Evolutionary conservation across 441 rosid genomes (phyloP).

Genomic region (Metrosideros polymorpha): DNA sequence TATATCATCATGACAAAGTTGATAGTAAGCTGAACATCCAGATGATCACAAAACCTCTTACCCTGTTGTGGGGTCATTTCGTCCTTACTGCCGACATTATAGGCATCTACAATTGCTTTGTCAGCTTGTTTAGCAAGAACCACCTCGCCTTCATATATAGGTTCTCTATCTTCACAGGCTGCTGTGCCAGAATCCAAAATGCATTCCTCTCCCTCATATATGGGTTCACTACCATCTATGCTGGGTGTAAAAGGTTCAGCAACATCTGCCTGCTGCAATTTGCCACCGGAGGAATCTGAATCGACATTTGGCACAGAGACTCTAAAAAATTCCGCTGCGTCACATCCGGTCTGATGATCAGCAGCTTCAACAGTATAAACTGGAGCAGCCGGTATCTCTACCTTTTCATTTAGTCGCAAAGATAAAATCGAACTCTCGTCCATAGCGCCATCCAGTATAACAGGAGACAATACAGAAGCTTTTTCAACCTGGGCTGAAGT

Average conservation of each 20-base stretch:
- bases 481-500: constrained; percentile 16
- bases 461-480: constrained; percentile 17
- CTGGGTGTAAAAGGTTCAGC: constrained; percentile 42
- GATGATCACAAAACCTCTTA: constrained; percentile 11
- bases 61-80: constrained; percentile 74
- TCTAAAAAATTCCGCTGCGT: constrained; percentile 7
- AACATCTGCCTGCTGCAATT: constrained; percentile 34
- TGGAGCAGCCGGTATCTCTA: constrained; percentile 14
- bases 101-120: constrained; percentile 25
- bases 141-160: constrained; percentile 50
- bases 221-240: constrained; percentile 75
- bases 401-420: constrained; percentile 12
- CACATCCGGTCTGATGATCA: constrained; percentile 22
- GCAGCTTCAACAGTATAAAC: constrained; percentile 20
- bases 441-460: constrained; percentile 12
- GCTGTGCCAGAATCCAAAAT: constrained; percentile 53
- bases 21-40: not conserved
- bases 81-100: constrained; percentile 28
- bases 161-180: constrained; percentile 45
- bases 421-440: constrained; percentile 12
- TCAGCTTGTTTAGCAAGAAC: constrained; percentile 77
- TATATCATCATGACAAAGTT: not conserved
- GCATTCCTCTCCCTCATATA: constrained; percentile 96
- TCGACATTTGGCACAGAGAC: constrained; percentile 21
- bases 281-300: constrained; percentile 38